Base-by-base conservation (phyloP, 805 yeast genomes). In the Starmerella lactis-condensi region DNA sequence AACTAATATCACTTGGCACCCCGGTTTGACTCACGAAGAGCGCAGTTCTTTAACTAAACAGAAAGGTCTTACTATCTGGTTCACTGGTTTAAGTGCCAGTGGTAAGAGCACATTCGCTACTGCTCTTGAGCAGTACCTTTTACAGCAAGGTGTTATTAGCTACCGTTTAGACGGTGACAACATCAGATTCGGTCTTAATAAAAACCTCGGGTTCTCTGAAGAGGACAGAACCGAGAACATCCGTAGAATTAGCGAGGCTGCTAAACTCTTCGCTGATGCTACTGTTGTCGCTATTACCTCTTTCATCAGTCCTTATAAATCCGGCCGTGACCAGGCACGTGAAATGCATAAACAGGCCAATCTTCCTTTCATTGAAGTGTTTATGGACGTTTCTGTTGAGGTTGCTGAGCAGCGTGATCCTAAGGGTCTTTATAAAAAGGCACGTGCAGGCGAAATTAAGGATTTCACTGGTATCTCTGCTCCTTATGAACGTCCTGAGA, bases 341-440 rank as follows among this genome's bases (percentile, higher is more conserved):
- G 72, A 75, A 51, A 61, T 83, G 40, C 96, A 83, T 53, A 69
- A 66, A 40, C 69, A 70, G 37, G 69, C 73, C 41, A 65, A 65
- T 25, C 60, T 85, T 39, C 85, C 92, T 32, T 83, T 83, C 48
- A 67, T 83, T 33, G 96, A 83, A 60, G 91, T 85, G 6, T 82
- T 60, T 44, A 85, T 83, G 22, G 93, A 83, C 53, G 95, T 82
- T 27, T 95, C 96, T 22, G 64, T 85, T 31, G 82, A 75, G 48
- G 81, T 85, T 39, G 96, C 95, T 30, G 96, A 85, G 62, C 67
- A 79, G 56, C 78, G 96, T 60, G 96, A 85, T 56, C 96, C 96
- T 41, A 85, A 85, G 62, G 96, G 96, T 9, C 62, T 85, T 43
- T 85, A 85, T 63, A 82, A 82, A 58, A 85, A 85, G 65, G 96